Conservation (phyloP, 305 asterid genomes). For the Solanum hybrid region DNA sequence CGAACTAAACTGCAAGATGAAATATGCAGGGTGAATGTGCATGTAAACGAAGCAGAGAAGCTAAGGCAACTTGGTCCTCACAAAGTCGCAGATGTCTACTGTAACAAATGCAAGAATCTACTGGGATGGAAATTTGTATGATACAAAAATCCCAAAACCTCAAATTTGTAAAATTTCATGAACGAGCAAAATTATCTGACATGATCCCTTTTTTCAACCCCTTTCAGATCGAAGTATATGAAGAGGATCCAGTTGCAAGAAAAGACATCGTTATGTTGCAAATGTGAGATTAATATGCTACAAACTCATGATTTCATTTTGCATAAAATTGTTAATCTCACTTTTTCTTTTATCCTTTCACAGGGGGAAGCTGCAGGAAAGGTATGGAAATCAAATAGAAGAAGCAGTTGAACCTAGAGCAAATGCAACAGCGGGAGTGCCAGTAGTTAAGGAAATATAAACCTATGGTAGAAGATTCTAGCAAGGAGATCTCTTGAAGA, state of each 20-base stretch:
- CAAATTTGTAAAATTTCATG: not conserved
- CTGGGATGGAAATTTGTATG: constrained; percentile 9
- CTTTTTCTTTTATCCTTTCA: not conserved
- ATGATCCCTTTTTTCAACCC: not conserved
- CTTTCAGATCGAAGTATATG: not conserved
- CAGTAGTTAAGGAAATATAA: not conserved
- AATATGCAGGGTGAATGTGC: not conserved
- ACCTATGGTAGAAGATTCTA: not conserved
- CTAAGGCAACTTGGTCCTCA: constrained; percentile 1
- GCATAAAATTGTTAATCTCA: not conserved
- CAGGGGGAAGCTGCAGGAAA: not conserved
- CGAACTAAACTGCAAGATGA: not conserved
- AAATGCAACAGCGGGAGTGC: not conserved
- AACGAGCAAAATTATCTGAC: not conserved
- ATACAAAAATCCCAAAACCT: not conserved
- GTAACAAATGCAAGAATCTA: not conserved
- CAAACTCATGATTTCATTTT: not conserved
- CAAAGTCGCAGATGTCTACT: not conserved
- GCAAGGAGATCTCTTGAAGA: not conserved
- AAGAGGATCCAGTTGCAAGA: not conserved
- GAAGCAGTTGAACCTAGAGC: not conserved
- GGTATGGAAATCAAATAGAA: not conserved
- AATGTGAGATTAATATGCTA: not conserved
- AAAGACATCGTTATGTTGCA: not conserved
- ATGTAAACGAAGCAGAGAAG: not conserved